phyloP scores from a whole-genome alignment of 2,329 filamentous ascomycete genomes.

The Xylariales sp. region DNA sequence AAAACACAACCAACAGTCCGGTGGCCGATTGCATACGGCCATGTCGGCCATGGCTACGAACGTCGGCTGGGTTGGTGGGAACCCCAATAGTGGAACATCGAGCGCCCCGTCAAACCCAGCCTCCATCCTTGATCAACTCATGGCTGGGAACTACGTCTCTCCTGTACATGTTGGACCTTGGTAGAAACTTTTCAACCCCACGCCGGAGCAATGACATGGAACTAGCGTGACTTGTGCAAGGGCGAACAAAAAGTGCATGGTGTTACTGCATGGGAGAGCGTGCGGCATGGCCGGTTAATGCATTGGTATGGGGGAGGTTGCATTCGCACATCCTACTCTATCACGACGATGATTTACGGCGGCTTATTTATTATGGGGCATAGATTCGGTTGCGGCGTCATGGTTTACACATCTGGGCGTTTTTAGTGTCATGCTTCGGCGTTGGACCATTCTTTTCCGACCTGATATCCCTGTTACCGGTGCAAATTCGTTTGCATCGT shows the following conservation, averaged over 20 bases:
- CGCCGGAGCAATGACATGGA: constrained; percentile 3
- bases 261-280: constrained; percentile 29
- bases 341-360: constrained; percentile 44
- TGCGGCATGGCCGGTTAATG: constrained; percentile 29
- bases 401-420: constrained; percentile 41
- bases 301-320: constrained; percentile 38
- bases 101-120: constrained; percentile 56
- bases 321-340: constrained; percentile 34
- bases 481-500: constrained; percentile 15
- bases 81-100: constrained; percentile 37
- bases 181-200: constrained; percentile 51
- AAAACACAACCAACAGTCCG: constrained; percentile 88
- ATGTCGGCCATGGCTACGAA: constrained; percentile 80
- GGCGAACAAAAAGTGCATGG: constrained; percentile 6
- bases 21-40: constrained; percentile 82
- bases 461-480: constrained; percentile 35
- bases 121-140: constrained; percentile 71
- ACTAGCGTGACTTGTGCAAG: constrained; percentile 3
- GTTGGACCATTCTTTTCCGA: constrained; percentile 25
- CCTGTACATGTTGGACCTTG: constrained; percentile 72
- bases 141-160: constrained; percentile 69
- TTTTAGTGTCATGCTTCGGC: constrained; percentile 36
- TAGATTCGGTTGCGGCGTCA: constrained; percentile 44
- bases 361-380: constrained; percentile 40
- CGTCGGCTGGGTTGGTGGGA: constrained; percentile 80